Evolutionary conservation across 805 yeast species (phyloP).

Genomic region (Candida stauntonica): DNA sequence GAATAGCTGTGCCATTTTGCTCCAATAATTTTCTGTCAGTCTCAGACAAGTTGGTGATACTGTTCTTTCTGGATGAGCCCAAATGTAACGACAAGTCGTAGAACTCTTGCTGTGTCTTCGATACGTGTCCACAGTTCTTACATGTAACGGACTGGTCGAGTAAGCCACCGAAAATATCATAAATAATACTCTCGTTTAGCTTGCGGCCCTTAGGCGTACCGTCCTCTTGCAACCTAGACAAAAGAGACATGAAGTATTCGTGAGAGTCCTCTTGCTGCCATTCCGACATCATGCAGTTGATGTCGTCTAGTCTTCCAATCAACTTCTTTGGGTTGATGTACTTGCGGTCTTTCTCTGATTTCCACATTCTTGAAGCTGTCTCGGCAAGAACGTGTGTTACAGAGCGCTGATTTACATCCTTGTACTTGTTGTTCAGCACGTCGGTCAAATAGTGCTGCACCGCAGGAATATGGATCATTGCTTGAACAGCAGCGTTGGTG

Average conservation of each 20-base stretch:
- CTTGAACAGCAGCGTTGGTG: conserved; percentile 92
- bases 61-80: conserved; percentile 25
- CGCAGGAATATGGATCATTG: conserved; percentile 88
- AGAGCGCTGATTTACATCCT: conserved; percentile 46
- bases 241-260: conserved; percentile 90
- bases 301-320: conserved; percentile 68
- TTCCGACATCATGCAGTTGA: conserved; percentile 93
- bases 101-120: conserved; percentile 87
- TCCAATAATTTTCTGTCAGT: conserved; percentile 7
- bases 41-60: conserved; percentile 9
- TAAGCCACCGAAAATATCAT: conserved; percentile 93
- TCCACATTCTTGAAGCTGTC: conserved; percentile 66
- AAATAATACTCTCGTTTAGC: conserved; percentile 72
- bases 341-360: conserved; percentile 30
- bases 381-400: conserved; percentile 68
- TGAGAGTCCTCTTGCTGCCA: conserved; percentile 99
- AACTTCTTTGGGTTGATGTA: conserved; percentile 73
- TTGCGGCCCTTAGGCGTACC: conserved; percentile 87
- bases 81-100: conserved; percentile 87
- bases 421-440: conserved; percentile 50
- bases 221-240: conserved; percentile 87
- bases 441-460: conserved; percentile 76
- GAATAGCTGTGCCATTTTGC: conserved; percentile 7
- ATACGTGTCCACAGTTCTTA: conserved; percentile 72
- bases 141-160: conserved; percentile 83